Base-by-base conservation (phyloP, 805 yeast species). In the Candida endomychidarum region DNA sequence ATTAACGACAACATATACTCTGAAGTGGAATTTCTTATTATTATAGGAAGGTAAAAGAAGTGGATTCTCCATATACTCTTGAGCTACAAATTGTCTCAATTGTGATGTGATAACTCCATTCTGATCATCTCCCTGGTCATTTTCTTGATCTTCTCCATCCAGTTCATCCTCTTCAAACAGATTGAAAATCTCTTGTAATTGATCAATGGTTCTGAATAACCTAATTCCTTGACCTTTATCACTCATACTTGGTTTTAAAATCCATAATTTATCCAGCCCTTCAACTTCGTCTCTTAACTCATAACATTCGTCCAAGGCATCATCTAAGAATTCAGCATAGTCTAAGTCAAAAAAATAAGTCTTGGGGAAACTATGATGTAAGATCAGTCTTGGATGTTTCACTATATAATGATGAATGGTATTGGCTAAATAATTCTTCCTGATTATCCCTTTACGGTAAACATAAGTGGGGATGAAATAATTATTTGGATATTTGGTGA, bases 181-280 rank as follows among this genome's bases (percentile, higher is more conserved):
- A 52, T 93, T 86, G 59, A 93, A 91, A 3, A 91, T 81, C 3
- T 62, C 74, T 59, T 90, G 96, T 36, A 93, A 67, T 52, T 89
- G 93, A 7, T 81, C 86, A 24, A 87, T 70, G 0, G 89, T 81
- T 40, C 72, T 73, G 65, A 93, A 93, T 0, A 93, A 62, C 27
- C 96, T 67, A 36, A 93, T 91, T 0, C 99, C 99, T 58, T 93
- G 96, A 8, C 96, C 99, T 57, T 91, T 83, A 57, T 93, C 99
- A 54, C 95, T 85, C 96, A 93, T 89, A 48, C 96, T 81, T 11
- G 99, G 99, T 57, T 93, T 93, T 57, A 93, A 71, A 26, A 93
- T 93, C 90, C 95, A 91, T 34, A 83, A 77, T 48, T 75, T 78
- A 12, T 68, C 72, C 10, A 77, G 78, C 8, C 61, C 58, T 43